Conservation (phyloP, 2,329 filamentous ascomycete species). For the Aspergillus luchuensis region DNA sequence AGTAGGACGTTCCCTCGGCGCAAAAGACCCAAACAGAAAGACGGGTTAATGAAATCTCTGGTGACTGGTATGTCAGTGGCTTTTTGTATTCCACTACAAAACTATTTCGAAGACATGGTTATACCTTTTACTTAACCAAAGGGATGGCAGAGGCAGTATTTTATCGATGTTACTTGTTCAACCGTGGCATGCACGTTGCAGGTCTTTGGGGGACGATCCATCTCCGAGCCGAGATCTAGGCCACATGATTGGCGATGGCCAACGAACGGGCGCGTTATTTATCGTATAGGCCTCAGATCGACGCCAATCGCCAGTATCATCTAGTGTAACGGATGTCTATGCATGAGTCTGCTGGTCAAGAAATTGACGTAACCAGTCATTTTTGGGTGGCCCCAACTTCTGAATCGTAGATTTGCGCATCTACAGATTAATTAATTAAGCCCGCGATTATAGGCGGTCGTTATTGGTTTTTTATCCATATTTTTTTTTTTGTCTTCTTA, state of each 20-base stretch:
- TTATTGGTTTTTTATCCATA: too few relatives aligned
- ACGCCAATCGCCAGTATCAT: slow-evolving; percentile 5
- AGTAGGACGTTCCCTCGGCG: neutral
- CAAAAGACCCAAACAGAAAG: neutral
- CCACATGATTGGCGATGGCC: slow-evolving; percentile 18
- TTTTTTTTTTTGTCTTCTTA: too few relatives aligned
- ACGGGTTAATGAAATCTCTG: neutral
- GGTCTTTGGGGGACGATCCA: slow-evolving; percentile 10
- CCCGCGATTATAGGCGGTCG: too few relatives aligned
- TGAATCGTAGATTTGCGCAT: neutral
- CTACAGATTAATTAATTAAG: neutral
- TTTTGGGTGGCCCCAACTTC: neutral
- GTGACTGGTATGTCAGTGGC: neutral
- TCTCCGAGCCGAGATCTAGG: slow-evolving; percentile 17
- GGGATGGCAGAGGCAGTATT: neutral
- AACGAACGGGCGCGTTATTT: slow-evolving; percentile 6
- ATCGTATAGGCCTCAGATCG: slow-evolving; percentile 4
- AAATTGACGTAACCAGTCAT: slow-evolving; percentile 4
- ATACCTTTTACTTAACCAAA: neutral
- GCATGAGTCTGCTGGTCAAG: neutral
- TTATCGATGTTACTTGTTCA: neutral
- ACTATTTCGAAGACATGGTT: neutral
- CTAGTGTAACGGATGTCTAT: neutral
- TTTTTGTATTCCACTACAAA: neutral
- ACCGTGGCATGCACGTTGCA: slow-evolving; percentile 14